These are phyloP conservation scores for Colletotrichum orbiculare DNA, from an alignment of 2,329 filamentous ascomycete species.

Conservation along the genomic window DNA sequence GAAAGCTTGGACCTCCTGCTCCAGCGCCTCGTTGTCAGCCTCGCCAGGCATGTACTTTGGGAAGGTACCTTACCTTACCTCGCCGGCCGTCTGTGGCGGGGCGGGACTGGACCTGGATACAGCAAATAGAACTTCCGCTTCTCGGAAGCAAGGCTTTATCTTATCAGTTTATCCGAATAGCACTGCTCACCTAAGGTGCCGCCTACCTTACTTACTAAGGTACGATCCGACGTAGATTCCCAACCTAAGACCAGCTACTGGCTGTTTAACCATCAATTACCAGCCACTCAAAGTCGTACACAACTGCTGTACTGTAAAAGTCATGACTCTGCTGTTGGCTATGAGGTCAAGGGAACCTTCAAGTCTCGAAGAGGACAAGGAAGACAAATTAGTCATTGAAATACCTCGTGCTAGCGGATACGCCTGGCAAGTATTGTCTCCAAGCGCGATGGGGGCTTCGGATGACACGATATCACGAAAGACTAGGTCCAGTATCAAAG, in stretches of 20 bases:
- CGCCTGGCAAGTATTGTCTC: background rate
- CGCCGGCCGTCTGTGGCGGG: background rate
- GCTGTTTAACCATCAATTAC: slow-evolving; percentile 9
- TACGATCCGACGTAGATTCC: background rate
- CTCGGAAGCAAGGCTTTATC: slow-evolving; percentile 5
- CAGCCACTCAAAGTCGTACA: slow-evolving; percentile 7
- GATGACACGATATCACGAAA: background rate
- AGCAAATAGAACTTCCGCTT: background rate
- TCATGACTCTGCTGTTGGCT: slow-evolving; percentile 22
- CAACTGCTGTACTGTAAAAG: background rate
- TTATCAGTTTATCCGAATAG: slow-evolving; percentile 31
- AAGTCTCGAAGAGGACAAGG: background rate
- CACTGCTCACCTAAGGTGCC: background rate
- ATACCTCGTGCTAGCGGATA: background rate
- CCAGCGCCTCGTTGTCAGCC: slow-evolving; percentile 30
- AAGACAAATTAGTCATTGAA: background rate
- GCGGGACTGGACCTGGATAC: background rate
- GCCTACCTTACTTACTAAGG: too few relatives aligned
- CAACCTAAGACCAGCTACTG: slow-evolving; percentile 9
- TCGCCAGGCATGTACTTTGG: background rate
- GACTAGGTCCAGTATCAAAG: slow-evolving; percentile 3
- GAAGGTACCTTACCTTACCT: too few relatives aligned
- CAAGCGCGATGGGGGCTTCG: slow-evolving; percentile 2
- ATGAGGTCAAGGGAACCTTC: background rate
- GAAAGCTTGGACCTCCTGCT: slow-evolving; percentile 34